Evolutionary conservation across 2,329 filamentous ascomycete genomes (phyloP).

Genomic region (Aspergillus awamori): DNA sequence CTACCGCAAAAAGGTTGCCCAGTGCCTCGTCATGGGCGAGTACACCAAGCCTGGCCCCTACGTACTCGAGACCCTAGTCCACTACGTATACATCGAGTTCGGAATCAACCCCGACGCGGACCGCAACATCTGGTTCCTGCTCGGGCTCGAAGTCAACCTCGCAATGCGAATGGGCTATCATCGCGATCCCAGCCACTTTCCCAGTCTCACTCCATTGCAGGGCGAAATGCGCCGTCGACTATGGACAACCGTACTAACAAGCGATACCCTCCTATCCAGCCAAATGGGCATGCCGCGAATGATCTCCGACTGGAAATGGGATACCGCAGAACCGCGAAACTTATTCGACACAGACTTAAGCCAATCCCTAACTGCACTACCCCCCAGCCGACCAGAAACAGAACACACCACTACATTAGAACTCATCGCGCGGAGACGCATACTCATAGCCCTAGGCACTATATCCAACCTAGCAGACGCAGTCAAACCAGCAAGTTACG

Average conservation of each 20-base stretch:
- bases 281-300: slow-evolving; percentile 66
- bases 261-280: slow-evolving; percentile 63
- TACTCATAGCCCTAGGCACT: slow-evolving; percentile 35
- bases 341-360: slow-evolving; percentile 62
- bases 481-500: slow-evolving; percentile 31
- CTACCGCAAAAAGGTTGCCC: slow-evolving; percentile 44
- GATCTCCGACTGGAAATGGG: slow-evolving; percentile 60
- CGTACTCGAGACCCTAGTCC: slow-evolving; percentile 59
- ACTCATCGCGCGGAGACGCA: slow-evolving; percentile 38
- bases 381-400: slow-evolving; percentile 53
- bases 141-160: slow-evolving; percentile 57
- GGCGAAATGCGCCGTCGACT: slow-evolving; percentile 54
- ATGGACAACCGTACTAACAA: slow-evolving; percentile 49
- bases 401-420: slow-evolving; percentile 53
- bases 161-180: slow-evolving; percentile 64
- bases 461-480: slow-evolving; percentile 34
- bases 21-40: slow-evolving; percentile 58
- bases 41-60: slow-evolving; percentile 57
- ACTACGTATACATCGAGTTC: slow-evolving; percentile 59
- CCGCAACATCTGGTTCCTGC: slow-evolving; percentile 56
- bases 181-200: slow-evolving; percentile 57
- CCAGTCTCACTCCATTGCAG: slow-evolving; percentile 56
- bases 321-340: slow-evolving; percentile 60
- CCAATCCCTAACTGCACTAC: slow-evolving; percentile 52
- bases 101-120: slow-evolving; percentile 56